These are phyloP conservation scores for Pestalotiopsis sp. DNA, from an alignment of 2,329 filamentous ascomycete species.

Conservation along the genomic window DNA sequence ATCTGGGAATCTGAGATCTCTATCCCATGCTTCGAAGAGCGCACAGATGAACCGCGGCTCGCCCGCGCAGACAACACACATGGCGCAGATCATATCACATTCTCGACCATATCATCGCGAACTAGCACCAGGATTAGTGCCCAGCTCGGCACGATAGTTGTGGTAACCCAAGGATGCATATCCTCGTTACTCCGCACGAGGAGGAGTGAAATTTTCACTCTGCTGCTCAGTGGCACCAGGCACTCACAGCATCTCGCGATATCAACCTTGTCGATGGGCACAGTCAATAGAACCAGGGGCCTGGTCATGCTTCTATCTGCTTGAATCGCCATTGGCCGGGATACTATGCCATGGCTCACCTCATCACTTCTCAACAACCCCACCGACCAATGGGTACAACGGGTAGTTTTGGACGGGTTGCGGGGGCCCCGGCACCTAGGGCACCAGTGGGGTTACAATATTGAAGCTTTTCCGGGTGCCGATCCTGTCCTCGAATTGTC, in stretches of 20 bases:
- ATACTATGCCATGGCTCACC: background rate
- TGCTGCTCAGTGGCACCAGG: background rate
- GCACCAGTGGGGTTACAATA: conserved; percentile 8
- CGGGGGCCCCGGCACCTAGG: background rate
- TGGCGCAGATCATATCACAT: conserved; percentile 2
- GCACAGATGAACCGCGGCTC: background rate
- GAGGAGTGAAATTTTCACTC: too few relatives aligned
- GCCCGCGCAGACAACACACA: background rate
- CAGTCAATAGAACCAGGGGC: conserved; percentile 1
- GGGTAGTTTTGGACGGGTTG: background rate
- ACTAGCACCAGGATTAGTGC: background rate
- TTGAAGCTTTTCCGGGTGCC: background rate
- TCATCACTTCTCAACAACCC: background rate
- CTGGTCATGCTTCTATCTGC: conserved; percentile 5
- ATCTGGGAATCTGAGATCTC: background rate
- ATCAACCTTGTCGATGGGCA: background rate
- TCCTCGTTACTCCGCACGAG: conserved; percentile 1
- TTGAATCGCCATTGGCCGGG: conserved; percentile 4
- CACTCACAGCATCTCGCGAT: background rate
- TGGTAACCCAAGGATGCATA: background rate
- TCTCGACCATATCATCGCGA: background rate
- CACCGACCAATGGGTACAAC: conserved; percentile 1
- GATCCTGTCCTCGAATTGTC: background rate
- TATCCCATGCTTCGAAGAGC: background rate
- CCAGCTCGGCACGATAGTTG: background rate